Conservation (phyloP, 1,139 yeast genomes). For the Kurtzmaniella quercitrusa region DNA sequence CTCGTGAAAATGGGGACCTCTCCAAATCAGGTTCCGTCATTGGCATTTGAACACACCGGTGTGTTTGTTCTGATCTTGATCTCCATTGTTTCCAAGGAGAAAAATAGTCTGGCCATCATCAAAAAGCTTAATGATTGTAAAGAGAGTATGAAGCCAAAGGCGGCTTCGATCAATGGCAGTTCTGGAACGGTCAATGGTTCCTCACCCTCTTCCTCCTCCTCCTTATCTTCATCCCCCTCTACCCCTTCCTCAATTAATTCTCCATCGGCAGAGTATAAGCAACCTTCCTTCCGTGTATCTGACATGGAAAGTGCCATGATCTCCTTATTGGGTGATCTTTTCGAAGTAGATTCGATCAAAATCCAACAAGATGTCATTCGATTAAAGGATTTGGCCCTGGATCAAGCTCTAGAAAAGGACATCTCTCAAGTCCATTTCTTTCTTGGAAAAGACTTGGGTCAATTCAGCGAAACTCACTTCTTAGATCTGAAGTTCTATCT, state of each 20-base stretch:
- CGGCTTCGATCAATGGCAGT: slow-evolving; percentile 10
- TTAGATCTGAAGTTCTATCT: slow-evolving; percentile 32
- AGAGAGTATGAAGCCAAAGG: slow-evolving; percentile 31
- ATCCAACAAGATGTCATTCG: slow-evolving; percentile 49
- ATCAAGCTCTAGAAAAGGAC: slow-evolving; percentile 43
- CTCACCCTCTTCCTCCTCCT: too few relatives aligned
- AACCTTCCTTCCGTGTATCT: slow-evolving; percentile 45
- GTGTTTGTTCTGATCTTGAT: slow-evolving; percentile 55
- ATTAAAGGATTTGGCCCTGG: slow-evolving; percentile 39
- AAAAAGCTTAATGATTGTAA: slow-evolving; percentile 42
- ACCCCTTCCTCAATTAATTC: background rate
- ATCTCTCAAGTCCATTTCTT: slow-evolving; percentile 35
- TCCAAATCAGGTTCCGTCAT: slow-evolving; percentile 36
- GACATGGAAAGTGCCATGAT: slow-evolving; percentile 47
- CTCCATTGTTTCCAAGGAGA: slow-evolving; percentile 40
- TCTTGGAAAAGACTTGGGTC: slow-evolving; percentile 39
- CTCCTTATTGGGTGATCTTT: slow-evolving; percentile 33
- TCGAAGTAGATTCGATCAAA: slow-evolving; percentile 33
- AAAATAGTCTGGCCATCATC: slow-evolving; percentile 37
- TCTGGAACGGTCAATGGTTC: slow-evolving; percentile 8
- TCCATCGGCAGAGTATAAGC: slow-evolving; percentile 20
- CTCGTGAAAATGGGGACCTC: slow-evolving; percentile 46
- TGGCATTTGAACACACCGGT: slow-evolving; percentile 53
- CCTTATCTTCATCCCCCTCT: too few relatives aligned
- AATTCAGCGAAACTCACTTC: slow-evolving; percentile 40